Percentiles rank a stretch among this genome's conserved stretches.
phyloP scores from a whole-genome alignment of 2,329 filamentous ascomycete genomes.

The Ascochyta viciae-villosae region DNA sequence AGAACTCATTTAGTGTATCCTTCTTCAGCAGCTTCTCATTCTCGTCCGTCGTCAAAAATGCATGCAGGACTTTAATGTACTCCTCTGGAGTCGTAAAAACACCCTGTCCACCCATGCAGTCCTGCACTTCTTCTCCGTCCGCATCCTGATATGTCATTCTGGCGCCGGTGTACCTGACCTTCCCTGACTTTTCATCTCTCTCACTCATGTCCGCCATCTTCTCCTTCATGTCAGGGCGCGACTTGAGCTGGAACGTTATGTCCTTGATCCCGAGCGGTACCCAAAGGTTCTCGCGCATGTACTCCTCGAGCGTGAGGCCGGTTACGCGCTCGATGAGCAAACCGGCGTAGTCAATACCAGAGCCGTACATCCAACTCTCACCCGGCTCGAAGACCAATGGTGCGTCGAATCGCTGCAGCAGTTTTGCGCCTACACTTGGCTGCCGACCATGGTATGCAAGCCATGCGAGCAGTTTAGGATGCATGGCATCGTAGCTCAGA shows the following conservation, averaged over 20 bases:
- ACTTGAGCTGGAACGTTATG: conserved; percentile 61
- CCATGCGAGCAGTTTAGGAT: conserved; percentile 54
- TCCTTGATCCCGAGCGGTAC: conserved; percentile 55
- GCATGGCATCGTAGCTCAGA: conserved; percentile 53
- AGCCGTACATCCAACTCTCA: conserved; percentile 59
- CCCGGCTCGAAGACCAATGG: conserved; percentile 53
- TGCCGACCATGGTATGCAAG: conserved; percentile 30
- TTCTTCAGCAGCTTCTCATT: conserved; percentile 37
- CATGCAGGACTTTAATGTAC: conserved; percentile 42
- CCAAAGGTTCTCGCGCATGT: conserved; percentile 63
- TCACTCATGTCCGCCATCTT: conserved; percentile 39
- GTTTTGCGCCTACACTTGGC: conserved; percentile 18
- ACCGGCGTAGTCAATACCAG: conserved; percentile 58
- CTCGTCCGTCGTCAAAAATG: conserved; percentile 33
- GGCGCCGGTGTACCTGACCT: conserved; percentile 9
- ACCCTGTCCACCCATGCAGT: conserved; percentile 40
- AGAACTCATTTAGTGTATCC: conserved; percentile 37
- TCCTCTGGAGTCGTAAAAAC: conserved; percentile 30
- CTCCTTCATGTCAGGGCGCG: conserved; percentile 30
- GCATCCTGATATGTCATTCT: conserved; percentile 24
- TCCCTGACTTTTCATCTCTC: conserved; percentile 25
- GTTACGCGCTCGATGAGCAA: conserved; percentile 54
- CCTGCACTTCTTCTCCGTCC: conserved; percentile 23
- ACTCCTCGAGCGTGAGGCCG: conserved; percentile 61
- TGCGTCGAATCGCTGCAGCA: conserved; percentile 12